phyloP scores from a whole-genome alignment of 306 rosid genomes.

The Dryas drummondii region DNA sequence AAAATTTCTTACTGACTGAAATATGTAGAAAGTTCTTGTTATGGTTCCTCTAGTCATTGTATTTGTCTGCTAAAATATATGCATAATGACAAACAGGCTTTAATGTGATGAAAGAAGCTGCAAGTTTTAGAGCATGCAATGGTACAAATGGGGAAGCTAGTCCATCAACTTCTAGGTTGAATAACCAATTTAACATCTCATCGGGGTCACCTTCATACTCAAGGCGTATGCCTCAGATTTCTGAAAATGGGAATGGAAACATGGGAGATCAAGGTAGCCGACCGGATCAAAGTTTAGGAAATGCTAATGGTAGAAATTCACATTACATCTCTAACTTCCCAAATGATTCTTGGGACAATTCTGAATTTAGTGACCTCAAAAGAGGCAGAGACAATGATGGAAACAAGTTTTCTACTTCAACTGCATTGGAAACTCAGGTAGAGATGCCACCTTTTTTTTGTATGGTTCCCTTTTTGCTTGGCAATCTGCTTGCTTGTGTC shows the following conservation, averaged over 20 bases:
- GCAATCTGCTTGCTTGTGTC: conserved; percentile 5
- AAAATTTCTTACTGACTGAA: background rate
- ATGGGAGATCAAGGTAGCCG: conserved; percentile 27
- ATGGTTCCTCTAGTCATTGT: background rate
- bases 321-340: conserved; percentile 38
- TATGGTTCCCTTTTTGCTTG: background rate
- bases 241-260: conserved; percentile 50
- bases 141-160: conserved; percentile 47
- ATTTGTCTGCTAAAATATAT: background rate
- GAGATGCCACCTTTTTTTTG: background rate
- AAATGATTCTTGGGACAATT: conserved; percentile 55
- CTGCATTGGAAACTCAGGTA: conserved; percentile 60
- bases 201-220: conserved; percentile 43
- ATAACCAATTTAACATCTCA: conserved; percentile 42
- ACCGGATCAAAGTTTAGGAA: conserved; percentile 30
- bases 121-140: conserved; percentile 36
- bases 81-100: conserved; percentile 36
- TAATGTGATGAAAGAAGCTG: conserved; percentile 39
- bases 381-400: conserved; percentile 53
- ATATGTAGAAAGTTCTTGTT: background rate
- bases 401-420: conserved; percentile 48
- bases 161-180: conserved; percentile 33
- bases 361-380: conserved; percentile 46
- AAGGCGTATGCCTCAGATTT: conserved; percentile 50
- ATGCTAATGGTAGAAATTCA: conserved; percentile 32